These are phyloP conservation scores for Paramarasmius palmivorus DNA, from an alignment of 1,284 basidiomycete species.

Conservation along the genomic window DNA sequence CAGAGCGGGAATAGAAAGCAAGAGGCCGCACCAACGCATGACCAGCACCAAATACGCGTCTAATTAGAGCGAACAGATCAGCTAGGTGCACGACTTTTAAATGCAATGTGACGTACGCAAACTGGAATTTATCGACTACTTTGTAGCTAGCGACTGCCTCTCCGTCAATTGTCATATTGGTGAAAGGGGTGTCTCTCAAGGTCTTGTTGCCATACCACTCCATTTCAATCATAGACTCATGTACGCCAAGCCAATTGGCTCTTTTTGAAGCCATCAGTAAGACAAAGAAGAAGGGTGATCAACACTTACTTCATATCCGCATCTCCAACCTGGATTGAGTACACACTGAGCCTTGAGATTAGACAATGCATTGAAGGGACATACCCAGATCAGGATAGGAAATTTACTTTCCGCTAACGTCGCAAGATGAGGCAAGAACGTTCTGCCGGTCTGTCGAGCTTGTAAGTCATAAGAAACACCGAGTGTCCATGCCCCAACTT, in stretches of 20 bases:
- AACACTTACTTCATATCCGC: constrained; percentile 35
- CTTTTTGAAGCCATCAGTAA: constrained; percentile 15
- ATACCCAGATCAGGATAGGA: constrained; percentile 13
- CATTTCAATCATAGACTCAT: constrained; percentile 38
- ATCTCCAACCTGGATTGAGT: constrained; percentile 39
- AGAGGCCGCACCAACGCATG: constrained; percentile 32
- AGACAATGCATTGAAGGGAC: no score
- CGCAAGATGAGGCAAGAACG: constrained; percentile 31
- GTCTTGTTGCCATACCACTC: constrained; percentile 36
- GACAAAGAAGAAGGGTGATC: background rate
- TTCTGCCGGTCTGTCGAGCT: constrained; percentile 28
- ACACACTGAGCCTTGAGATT: background rate
- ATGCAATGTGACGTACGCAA: constrained; percentile 32
- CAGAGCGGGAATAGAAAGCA: no score
- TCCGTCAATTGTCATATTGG: constrained; percentile 34
- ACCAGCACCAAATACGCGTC: constrained; percentile 33
- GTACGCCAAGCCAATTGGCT: constrained; percentile 38
- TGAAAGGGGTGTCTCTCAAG: constrained; percentile 33
- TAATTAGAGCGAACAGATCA: constrained; percentile 16
- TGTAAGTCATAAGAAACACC: background rate
- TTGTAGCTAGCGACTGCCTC: constrained; percentile 32
- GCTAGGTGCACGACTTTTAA: no score
- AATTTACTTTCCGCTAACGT: constrained; percentile 31
- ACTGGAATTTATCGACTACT: constrained; percentile 37
- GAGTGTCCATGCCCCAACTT: background rate